Base-by-base conservation (phyloP, 148 eudicot species). In the Linanthus parryae region DNA sequence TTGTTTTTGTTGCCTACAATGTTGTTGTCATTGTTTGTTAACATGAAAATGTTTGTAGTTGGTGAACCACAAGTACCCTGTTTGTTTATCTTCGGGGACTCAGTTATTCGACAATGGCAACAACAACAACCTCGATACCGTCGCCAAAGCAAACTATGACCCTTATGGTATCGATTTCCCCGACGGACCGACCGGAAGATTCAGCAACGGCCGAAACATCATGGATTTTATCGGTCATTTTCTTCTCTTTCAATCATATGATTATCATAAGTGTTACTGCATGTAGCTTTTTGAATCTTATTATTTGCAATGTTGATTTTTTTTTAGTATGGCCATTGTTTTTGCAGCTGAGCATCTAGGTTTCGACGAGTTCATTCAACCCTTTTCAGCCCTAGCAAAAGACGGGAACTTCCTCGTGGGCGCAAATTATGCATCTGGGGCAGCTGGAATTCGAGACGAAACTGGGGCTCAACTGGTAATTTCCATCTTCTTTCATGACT, bases 161-260 rank as follows among this genome's bases (percentile, higher is more conserved):
- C 87, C 87, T 16, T 81, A 81, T 29, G 87, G 87, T 14, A 71
- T 77, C 21, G 87, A 81, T 31, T 81, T 77, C 21, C 71, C 75
- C 2, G 8, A 12, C 0, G 87, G 87, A 1, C 73, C 80, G 0
- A 77, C 83, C 0, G 87, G 87, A 15, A 51, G 87, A 34, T 81
- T 81, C 44, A 56, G 65, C 3, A 81, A 81, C 8, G 83, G 87
- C 2, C 66, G 48, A 56, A 81, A 75, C 1, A 59, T 69, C 0
- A 79, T 66, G 1, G 87, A 81, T 54, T 69, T 71, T 27, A 57
- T 81, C 14, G 55, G 87, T 81, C 49, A 61, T 73, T 40, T 47
- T 47, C 20, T 49, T 49, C 15, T 18, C 14, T 1, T 43, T 40
- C 23, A n/a, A n/a, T n/a, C n/a, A n/a, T n/a, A n/a, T n/a, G n/a